Base-by-base conservation (phyloP, 2,329 filamentous ascomycete species). In the Tolypocladium cylindrosporum region DNA sequence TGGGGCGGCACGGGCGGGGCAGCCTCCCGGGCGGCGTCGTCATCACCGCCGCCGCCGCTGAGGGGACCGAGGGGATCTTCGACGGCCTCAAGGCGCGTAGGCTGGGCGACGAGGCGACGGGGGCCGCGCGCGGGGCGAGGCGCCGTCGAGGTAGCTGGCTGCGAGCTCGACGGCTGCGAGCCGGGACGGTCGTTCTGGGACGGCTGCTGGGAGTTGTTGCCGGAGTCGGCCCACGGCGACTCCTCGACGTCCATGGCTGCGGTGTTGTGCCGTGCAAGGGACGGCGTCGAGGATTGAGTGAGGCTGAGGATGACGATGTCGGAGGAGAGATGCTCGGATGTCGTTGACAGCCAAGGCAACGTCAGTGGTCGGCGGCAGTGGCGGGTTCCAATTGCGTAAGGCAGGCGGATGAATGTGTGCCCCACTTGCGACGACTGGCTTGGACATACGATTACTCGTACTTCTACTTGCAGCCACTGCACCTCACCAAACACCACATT, bases 21-120 rank as follows among this genome's bases (percentile, higher is more conserved):
- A 60, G 41, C 48, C n/a, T 55, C 58, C 21, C 78, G 74, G 4
- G 31, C 31, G 57, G 66, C 71, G 40, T 68, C 66, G 57, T 66
- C 69, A 63, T 70, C 73, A 50, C 71, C 70, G 55, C 83, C 82
- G 36, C 83, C 66, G 57, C 86, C 87, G 59, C 90, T 90, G 55
- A 95, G 77, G 27, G 90, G 90, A 1, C 90, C 90, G 52, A 92
- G 81, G 58, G 88, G 87, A 69, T 91, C 88, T 50, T 87, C 83
- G 64, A 90, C 87, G 61, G 87, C 87, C 74, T 93, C 86, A 60
- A 93, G 86, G 57, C 85, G 87, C 53, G 89, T 91, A 37, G 88
- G 84, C 69, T 92, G 88, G 59, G 87, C 86, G 64, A 87, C 86
- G 67, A 91, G 77, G 61, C 85, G 83, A 63, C 85, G 84, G 42